These are phyloP conservation scores for Selaginella moellendorffii DNA, from an alignment of 75 land plant genomes.

Conservation along the genomic window DNA sequence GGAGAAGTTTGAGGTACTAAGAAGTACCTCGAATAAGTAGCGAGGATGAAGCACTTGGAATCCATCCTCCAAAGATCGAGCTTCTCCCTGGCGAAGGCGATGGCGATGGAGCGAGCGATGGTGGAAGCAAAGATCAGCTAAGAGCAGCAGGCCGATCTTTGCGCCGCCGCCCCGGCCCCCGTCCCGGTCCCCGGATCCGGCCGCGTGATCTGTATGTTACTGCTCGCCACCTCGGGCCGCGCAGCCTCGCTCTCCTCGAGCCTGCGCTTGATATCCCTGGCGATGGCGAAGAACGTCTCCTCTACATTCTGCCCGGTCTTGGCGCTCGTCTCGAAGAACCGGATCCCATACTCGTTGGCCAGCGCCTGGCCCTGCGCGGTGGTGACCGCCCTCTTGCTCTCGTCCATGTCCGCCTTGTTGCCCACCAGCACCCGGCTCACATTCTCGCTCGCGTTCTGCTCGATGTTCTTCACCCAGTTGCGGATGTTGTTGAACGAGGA, in stretches of 20 bases:
- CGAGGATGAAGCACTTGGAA: too few species aligned
- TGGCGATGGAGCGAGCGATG: too few species aligned
- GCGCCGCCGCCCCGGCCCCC: not conserved
- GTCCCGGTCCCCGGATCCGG: not conserved
- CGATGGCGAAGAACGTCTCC: not conserved
- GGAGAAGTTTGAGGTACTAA: too few species aligned
- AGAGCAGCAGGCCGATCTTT: slow-evolving; percentile 6
- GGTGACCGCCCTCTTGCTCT: slow-evolving; percentile 6
- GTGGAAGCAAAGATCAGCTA: not conserved
- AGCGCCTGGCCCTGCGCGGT: slow-evolving; percentile 3
- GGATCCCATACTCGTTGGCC: slow-evolving; percentile 5
- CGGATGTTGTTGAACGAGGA: slow-evolving; percentile 6
- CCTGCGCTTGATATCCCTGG: slow-evolving; percentile 6
- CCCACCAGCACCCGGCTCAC: slow-evolving; percentile 1
- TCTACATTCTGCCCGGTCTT: slow-evolving; percentile 1
- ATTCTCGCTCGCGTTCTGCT: slow-evolving; percentile 5
- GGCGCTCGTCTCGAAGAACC: slow-evolving; percentile 6
- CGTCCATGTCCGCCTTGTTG: slow-evolving; percentile 11
- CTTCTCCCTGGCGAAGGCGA: too few species aligned
- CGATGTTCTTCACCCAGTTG: slow-evolving; percentile 8
- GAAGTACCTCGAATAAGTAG: too few species aligned
- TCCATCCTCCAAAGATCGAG: too few species aligned
- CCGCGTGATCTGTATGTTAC: slow-evolving; percentile 2
- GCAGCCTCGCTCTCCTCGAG: not conserved
- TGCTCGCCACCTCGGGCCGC: not conserved